These are phyloP conservation scores for Hygrophoropsis aurantiaca DNA, from an alignment of 768 basidiomycete species.

Conservation along the genomic window DNA sequence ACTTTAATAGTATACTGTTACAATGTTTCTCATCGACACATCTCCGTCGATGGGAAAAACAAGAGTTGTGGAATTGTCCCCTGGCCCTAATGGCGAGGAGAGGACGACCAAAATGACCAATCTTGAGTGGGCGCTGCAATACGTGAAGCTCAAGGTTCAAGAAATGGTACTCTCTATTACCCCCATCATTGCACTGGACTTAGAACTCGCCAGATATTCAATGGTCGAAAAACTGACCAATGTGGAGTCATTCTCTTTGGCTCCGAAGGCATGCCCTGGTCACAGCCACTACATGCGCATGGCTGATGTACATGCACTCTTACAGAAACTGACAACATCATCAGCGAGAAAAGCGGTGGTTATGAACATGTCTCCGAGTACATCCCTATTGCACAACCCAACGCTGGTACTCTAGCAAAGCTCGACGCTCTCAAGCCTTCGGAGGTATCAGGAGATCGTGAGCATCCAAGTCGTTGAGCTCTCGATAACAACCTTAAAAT, in stretches of 20 bases:
- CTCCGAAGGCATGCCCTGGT: conserved; percentile 54
- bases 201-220: conserved; percentile 79
- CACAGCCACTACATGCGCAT: no score
- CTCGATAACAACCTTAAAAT: no score
- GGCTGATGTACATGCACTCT: neutral
- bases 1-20: conserved; percentile 67
- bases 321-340: conserved; percentile 63
- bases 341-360: conserved; percentile 60
- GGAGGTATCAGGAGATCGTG: conserved; percentile 63
- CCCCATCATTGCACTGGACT: neutral
- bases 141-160: conserved; percentile 86
- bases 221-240: conserved; percentile 90
- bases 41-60: conserved; percentile 81
- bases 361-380: conserved; percentile 76
- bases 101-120: conserved; percentile 65
- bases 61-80: conserved; percentile 55
- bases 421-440: conserved; percentile 61
- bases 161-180: conserved; percentile 62
- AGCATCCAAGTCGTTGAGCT: no score
- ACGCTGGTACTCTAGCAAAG: conserved; percentile 62
- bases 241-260: conserved; percentile 90
- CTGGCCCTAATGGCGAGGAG: conserved; percentile 50
- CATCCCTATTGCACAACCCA: conserved; percentile 68
- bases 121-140: conserved; percentile 81
- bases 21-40: conserved; percentile 87